These are phyloP conservation scores for Hypoxylon sp. DNA, from an alignment of 2,329 filamentous ascomycete genomes.

Conservation along the genomic window DNA sequence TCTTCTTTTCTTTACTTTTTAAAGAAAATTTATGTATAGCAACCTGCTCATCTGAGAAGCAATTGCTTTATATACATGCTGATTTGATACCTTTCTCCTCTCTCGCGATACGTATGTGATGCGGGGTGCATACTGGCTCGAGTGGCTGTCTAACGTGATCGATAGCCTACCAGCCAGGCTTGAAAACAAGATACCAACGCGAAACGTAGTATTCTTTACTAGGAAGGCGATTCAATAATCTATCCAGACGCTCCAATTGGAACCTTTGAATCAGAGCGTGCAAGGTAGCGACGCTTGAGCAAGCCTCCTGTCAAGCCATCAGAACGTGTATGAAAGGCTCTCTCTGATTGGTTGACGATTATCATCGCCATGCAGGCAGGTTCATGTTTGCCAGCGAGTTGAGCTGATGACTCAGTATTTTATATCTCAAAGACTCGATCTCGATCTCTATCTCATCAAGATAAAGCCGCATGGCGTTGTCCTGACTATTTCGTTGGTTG, in stretches of 20 bases:
- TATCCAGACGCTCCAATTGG: slow-evolving; percentile 14
- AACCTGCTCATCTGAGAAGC: no score
- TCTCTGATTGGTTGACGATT: slow-evolving; percentile 20
- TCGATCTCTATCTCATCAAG: neutral
- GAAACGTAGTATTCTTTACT: no score
- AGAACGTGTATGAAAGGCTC: slow-evolving; percentile 29
- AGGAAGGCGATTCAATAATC: slow-evolving; percentile 25
- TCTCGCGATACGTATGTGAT: slow-evolving; percentile 13
- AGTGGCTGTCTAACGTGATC: neutral
- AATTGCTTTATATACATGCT: slow-evolving; percentile 11
- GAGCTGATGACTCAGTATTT: slow-evolving; percentile 5
- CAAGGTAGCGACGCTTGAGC: slow-evolving; percentile 17
- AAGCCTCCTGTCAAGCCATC: slow-evolving; percentile 9
- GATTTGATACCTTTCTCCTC: slow-evolving; percentile 13
- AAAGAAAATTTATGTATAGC: neutral
- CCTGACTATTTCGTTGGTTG: neutral
- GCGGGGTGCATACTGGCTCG: slow-evolving; percentile 16
- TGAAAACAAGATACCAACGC: neutral
- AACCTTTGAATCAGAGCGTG: neutral
- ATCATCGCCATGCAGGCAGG: slow-evolving; percentile 20
- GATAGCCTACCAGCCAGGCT: slow-evolving; percentile 2
- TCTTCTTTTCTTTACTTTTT: no score
- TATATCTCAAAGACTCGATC: no score
- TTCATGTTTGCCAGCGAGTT: neutral
- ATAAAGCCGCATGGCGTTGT: slow-evolving; percentile 10